Evolutionary conservation across 306 rosid species (phyloP).

Genomic region (Casuarina glauca): DNA sequence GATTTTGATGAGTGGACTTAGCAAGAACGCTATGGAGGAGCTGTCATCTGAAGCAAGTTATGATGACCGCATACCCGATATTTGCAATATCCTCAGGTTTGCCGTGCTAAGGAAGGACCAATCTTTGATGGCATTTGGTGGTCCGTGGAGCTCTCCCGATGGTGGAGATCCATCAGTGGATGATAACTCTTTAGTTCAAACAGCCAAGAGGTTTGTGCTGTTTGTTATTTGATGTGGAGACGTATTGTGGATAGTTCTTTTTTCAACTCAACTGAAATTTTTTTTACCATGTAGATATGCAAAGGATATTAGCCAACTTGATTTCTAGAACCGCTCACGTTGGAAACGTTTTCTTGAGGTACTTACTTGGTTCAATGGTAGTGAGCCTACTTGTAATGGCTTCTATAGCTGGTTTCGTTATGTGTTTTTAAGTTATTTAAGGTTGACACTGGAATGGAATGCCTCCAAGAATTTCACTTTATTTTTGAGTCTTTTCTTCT

Average conservation of each 20-base stretch:
- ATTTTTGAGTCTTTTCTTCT: no score
- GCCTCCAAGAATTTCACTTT: no score
- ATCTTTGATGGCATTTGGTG: slow-evolving; percentile 88
- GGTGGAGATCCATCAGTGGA: slow-evolving; percentile 86
- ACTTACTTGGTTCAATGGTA: not conserved
- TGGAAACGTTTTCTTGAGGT: slow-evolving; percentile 99
- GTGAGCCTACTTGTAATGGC: no score
- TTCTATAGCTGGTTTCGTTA: no score
- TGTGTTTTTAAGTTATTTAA: no score
- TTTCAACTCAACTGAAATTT: not conserved
- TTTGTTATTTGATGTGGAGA: slow-evolving; percentile 16
- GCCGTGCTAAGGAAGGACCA: slow-evolving; percentile 85
- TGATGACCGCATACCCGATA: slow-evolving; percentile 83
- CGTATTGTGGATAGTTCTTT: slow-evolving; percentile 3
- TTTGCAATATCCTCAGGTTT: slow-evolving; percentile 89
- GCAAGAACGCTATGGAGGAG: slow-evolving; percentile 83
- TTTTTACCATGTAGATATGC: slow-evolving; percentile 51
- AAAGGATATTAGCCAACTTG: slow-evolving; percentile 64
- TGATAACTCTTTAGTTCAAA: slow-evolving; percentile 60
- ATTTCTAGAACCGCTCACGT: slow-evolving; percentile 71
- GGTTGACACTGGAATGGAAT: no score
- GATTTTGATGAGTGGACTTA: slow-evolving; percentile 85
- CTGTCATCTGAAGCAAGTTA: slow-evolving; percentile 72
- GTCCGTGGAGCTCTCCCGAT: slow-evolving; percentile 81
- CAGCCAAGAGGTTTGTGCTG: slow-evolving; percentile 68